Evolutionary conservation across 768 basidiomycete genomes (phyloP).

Genomic region (Dioszegia hungarica): DNA sequence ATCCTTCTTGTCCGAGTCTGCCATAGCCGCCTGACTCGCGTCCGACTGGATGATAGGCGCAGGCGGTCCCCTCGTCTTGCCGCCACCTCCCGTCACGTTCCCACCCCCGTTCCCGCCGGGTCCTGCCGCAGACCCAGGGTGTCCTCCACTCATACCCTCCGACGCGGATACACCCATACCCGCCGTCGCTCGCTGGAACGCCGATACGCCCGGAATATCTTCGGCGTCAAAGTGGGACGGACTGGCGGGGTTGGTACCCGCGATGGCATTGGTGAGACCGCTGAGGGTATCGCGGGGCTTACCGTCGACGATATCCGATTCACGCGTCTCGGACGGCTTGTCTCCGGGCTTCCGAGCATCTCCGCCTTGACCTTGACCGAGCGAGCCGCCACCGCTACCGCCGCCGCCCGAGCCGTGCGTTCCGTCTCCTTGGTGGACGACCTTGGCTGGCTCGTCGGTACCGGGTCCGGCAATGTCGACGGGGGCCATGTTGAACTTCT

Average conservation of each 20-base stretch:
- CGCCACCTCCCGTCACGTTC: not conserved
- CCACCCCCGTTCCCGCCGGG: not conserved
- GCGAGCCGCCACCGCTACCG: conserved; percentile 47
- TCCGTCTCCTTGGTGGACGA: conserved; percentile 44
- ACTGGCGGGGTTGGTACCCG: not conserved
- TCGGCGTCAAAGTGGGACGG: not conserved
- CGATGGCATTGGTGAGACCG: not conserved
- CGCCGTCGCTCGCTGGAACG: not conserved
- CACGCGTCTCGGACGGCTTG: not conserved
- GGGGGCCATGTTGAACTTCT: conserved; percentile 48
- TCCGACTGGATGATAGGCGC: too few species aligned
- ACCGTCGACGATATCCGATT: conserved; percentile 13
- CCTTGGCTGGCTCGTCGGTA: conserved; percentile 40
- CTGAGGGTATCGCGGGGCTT: not conserved
- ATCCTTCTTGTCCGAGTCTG: not conserved
- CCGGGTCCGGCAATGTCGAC: conserved; percentile 43
- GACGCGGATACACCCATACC: not conserved
- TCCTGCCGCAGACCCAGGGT: conserved; percentile 3
- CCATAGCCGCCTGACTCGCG: not conserved
- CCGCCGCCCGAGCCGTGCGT: conserved; percentile 50
- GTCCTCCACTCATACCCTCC: not conserved
- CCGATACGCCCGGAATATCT: not conserved
- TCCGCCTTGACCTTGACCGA: conserved; percentile 38
- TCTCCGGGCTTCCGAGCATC: conserved; percentile 13
- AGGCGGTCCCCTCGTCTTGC: too few species aligned